phyloP scores from a whole-genome alignment of 2,329 filamentous ascomycete genomes.

The Penicillium vulpinum region DNA sequence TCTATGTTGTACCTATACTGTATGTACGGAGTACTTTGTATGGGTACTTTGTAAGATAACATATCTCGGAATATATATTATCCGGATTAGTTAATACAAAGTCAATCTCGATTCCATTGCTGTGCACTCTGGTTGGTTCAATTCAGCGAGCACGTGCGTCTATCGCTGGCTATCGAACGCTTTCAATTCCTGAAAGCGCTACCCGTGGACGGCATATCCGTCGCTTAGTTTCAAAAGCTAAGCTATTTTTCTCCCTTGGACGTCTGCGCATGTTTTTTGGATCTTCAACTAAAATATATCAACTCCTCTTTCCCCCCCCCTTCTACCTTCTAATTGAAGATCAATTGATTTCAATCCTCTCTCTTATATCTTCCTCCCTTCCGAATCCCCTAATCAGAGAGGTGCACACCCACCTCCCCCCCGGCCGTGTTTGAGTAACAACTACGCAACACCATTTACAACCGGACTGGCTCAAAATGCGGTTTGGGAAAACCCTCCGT shows the following conservation, averaged over 20 bases:
- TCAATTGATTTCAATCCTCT: not conserved
- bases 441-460: conserved; percentile 17
- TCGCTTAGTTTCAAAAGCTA: not conserved
- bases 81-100: too few relatives aligned
- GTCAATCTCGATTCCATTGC: too few relatives aligned
- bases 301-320: not conserved
- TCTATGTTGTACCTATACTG: too few relatives aligned
- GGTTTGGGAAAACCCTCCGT: conserved; percentile 86
- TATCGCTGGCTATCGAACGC: conserved; percentile 11
- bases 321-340: too few relatives aligned
- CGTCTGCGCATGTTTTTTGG: not conserved
- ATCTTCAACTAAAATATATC: not conserved
- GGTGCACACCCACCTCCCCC: conserved; percentile 1
- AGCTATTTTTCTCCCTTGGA: not conserved
- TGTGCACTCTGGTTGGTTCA: not conserved
- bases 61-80: not conserved
- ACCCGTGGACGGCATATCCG: too few relatives aligned
- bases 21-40: too few relatives aligned
- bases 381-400: conserved; percentile 1
- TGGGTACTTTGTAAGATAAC: not conserved
- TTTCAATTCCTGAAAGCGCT: conserved; percentile 1
- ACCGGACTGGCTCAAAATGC: conserved; percentile 60
- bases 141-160: conserved; percentile 5
- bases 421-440: conserved; percentile 6
- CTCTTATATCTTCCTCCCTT: not conserved